Conservation (phyloP, 805 yeast species). For the Pichia nakasei region DNA sequence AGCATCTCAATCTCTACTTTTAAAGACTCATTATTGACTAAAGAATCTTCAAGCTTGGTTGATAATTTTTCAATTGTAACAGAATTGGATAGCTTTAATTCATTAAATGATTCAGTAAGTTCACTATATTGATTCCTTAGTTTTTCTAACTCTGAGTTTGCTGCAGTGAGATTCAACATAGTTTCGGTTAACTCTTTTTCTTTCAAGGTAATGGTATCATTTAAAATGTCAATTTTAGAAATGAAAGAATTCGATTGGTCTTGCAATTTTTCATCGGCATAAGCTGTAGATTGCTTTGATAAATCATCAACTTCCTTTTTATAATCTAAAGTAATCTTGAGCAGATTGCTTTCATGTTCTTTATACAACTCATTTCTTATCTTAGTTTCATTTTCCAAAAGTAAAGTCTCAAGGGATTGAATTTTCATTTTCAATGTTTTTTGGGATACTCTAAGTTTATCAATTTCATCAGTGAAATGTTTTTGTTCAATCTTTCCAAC, state of each 20-base stretch:
- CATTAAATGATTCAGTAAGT: constrained; percentile 3
- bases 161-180: background rate
- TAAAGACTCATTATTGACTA: background rate
- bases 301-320: constrained; percentile 25
- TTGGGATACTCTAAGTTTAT: constrained; percentile 19
- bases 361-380: constrained; percentile 23
- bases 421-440: constrained; percentile 16
- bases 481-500: constrained; percentile 7
- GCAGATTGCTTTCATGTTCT: constrained; percentile 28
- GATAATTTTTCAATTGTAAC: background rate
- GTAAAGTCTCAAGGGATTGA: constrained; percentile 18
- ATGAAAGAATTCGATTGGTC: constrained; percentile 28
- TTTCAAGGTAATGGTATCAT: background rate
- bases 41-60: constrained; percentile 2
- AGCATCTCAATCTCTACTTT: constrained; percentile 8
- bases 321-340: constrained; percentile 30
- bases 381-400: constrained; percentile 22
- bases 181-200: constrained; percentile 8
- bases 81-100: background rate
- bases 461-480: constrained; percentile 21
- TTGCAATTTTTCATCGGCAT: constrained; percentile 25
- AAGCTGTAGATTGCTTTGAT: constrained; percentile 17
- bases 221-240: constrained; percentile 15
- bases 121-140: background rate
- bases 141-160: background rate